A percentile compares a stretch with the other conserved stretches of the same genome.
These are phyloP conservation scores for Moniliophthora roreri DNA, from an alignment of 1,284 basidiomycete genomes.

Conservation along the genomic window DNA sequence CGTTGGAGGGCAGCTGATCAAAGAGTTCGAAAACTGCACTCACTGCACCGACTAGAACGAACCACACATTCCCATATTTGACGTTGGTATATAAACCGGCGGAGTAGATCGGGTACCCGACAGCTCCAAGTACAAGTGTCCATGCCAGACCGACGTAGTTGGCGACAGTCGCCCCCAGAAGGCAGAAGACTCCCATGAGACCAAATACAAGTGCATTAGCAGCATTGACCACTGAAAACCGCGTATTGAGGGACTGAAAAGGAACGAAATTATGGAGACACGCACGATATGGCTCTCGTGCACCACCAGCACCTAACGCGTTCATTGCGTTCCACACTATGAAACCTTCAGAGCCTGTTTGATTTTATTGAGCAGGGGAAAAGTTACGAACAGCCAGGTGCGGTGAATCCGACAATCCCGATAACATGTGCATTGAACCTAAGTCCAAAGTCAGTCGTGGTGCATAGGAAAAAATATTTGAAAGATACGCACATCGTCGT, in stretches of 20 bases:
- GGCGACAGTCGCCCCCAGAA: not conserved
- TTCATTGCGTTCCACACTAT: conserved; percentile 1
- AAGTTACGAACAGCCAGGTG: conserved; percentile 7
- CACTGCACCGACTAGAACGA: not conserved
- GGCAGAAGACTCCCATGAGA: conserved; percentile 1
- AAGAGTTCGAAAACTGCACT: no score
- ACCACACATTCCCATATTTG: not conserved
- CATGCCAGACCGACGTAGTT: not conserved
- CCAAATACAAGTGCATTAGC: not conserved
- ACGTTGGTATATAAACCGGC: not conserved
- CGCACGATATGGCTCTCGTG: not conserved
- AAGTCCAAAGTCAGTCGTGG: no score
- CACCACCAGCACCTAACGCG: not conserved
- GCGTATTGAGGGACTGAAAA: not conserved
- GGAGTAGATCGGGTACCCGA: not conserved
- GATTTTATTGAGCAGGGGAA: not conserved
- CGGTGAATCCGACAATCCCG: conserved; percentile 12
- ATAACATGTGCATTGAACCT: conserved; percentile 16
- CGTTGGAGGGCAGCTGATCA: not conserved
- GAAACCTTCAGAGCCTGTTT: not conserved
- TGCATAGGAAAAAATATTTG: not conserved
- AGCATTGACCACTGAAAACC: not conserved
- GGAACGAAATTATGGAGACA: not conserved
- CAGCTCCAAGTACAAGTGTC: conserved; percentile 1
- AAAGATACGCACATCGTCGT: conserved; percentile 9